These are phyloP conservation scores for Colletotrichum falcatum DNA, from an alignment of 2,329 filamentous ascomycete genomes.

Conservation along the genomic window DNA sequence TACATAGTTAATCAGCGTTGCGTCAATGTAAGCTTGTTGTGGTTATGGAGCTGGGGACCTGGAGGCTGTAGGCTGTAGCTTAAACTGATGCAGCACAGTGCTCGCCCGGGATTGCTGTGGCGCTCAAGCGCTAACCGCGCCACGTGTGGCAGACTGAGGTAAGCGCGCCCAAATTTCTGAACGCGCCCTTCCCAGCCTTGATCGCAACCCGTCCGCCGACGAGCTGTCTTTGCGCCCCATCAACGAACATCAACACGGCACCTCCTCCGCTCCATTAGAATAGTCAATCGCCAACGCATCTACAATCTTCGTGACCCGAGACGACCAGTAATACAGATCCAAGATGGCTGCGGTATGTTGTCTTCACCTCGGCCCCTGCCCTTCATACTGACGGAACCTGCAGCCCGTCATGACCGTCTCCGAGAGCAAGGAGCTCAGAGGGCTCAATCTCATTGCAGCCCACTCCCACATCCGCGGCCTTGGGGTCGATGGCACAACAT, in stretches of 20 bases:
- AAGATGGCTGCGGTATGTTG: conserved; percentile 66
- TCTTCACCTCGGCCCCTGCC: not conserved
- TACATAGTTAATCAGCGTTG: no score
- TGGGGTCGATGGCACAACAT: conserved; percentile 89
- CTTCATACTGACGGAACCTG: conserved; percentile 14
- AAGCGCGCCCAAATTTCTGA: conserved; percentile 41
- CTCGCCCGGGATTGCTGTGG: not conserved
- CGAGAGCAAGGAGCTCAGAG: conserved; percentile 95
- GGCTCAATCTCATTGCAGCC: conserved; percentile 96
- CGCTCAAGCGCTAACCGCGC: conserved; percentile 30
- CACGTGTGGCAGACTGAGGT: conserved; percentile 20
- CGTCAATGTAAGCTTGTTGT: no score
- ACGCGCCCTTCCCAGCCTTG: conserved; percentile 30
- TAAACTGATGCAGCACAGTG: conserved; percentile 9
- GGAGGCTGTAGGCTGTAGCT: not conserved
- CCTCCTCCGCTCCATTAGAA: not conserved
- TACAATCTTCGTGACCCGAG: not conserved
- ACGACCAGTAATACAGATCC: conserved; percentile 32
- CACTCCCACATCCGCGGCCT: conserved; percentile 98
- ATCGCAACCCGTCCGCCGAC: not conserved
- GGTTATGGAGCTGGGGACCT: not conserved
- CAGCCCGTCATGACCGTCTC: conserved; percentile 81
- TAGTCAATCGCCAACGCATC: not conserved
- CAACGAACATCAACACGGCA: conserved; percentile 1
- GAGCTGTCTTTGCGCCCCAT: conserved; percentile 29